Percentiles rank a stretch among this genome's conserved stretches.
These are phyloP conservation scores for Apiotrichum akiyoshidainum DNA, from an alignment of 1,284 basidiomycete species.

Conservation along the genomic window DNA sequence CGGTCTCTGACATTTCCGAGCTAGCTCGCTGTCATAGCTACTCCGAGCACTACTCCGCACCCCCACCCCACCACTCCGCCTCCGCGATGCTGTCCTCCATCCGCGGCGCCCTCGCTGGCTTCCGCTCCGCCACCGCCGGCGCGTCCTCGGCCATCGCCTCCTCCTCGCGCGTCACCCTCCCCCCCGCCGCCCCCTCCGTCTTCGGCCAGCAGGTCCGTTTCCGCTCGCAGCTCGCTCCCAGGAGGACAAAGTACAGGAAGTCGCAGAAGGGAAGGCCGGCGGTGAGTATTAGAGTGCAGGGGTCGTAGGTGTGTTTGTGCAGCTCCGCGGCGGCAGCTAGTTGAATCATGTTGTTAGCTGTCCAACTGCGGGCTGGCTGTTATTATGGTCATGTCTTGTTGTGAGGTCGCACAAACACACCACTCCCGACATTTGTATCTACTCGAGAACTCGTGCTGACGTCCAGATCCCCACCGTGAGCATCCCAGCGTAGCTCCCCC, in stretches of 20 bases:
- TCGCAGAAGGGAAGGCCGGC: conserved; percentile 83
- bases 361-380: background rate
- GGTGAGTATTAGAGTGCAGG: conserved; percentile 57
- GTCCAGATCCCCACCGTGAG: conserved; percentile 34
- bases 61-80: background rate
- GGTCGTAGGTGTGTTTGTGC: background rate
- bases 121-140: conserved; percentile 16
- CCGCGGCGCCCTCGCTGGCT: conserved; percentile 8
- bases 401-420: too few relatives aligned
- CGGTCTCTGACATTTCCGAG: background rate
- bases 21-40: conserved; percentile 24
- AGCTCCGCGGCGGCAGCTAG: background rate
- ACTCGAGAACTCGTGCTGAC: background rate
- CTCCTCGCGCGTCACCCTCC: conserved; percentile 8
- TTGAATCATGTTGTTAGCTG: background rate
- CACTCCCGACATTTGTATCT: background rate
- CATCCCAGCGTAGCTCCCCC: conserved; percentile 7
- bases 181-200: background rate
- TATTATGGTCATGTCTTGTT: too few relatives aligned
- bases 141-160: conserved; percentile 5
- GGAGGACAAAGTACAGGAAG: conserved; percentile 74
- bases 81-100: conserved; percentile 4
- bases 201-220: conserved; percentile 44
- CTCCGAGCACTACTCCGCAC: background rate
- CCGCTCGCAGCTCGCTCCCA: conserved; percentile 70